phyloP scores from a whole-genome alignment of 2,329 filamentous ascomycete species.

The Thielaviopsis punctulata region DNA sequence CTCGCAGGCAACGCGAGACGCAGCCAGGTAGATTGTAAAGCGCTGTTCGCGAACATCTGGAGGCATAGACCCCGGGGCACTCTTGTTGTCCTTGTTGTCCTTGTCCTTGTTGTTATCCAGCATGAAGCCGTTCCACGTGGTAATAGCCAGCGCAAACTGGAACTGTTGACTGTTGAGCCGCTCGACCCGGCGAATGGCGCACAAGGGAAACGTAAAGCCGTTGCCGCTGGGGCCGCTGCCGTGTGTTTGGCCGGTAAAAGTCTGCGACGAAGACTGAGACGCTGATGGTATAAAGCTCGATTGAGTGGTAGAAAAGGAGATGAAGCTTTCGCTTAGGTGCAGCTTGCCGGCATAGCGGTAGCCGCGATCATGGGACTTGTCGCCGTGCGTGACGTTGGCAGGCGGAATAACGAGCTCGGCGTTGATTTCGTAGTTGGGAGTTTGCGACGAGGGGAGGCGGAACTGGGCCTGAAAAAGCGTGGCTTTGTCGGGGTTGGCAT shows the following conservation, averaged over 20 bases:
- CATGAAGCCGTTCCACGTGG: constrained; percentile 72
- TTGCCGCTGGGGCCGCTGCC: constrained; percentile 86
- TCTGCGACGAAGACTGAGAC: constrained; percentile 60
- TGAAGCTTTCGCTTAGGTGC: constrained; percentile 82
- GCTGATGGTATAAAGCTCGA: constrained; percentile 72
- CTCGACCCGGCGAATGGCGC: constrained; percentile 80
- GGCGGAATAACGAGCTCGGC: constrained; percentile 82
- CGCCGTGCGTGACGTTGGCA: constrained; percentile 46
- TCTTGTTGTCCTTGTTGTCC: constrained; percentile 23
- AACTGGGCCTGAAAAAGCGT: constrained; percentile 93
- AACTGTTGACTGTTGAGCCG: constrained; percentile 83
- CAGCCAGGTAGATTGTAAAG: constrained; percentile 80
- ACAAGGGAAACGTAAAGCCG: constrained; percentile 87
- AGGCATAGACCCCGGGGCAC: constrained; percentile 13
- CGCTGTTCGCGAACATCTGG: constrained; percentile 46
- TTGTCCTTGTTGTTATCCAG: constrained; percentile 33
- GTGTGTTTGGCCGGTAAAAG: constrained; percentile 83
- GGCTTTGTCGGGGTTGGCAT: constrained; percentile 75
- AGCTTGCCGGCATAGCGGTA: constrained; percentile 86
- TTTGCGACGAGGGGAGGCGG: constrained; percentile 80
- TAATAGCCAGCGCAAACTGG: constrained; percentile 82
- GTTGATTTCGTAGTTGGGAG: constrained; percentile 87
- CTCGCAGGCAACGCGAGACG: constrained; percentile 77
- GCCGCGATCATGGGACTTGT: constrained; percentile 53
- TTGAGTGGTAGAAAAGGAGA: constrained; percentile 91